Evolutionary conservation across 1,284 basidiomycete species (phyloP), one percentile per base, ranked within the genome.

Genomic region (Laetiporus sulphureus): DNA sequence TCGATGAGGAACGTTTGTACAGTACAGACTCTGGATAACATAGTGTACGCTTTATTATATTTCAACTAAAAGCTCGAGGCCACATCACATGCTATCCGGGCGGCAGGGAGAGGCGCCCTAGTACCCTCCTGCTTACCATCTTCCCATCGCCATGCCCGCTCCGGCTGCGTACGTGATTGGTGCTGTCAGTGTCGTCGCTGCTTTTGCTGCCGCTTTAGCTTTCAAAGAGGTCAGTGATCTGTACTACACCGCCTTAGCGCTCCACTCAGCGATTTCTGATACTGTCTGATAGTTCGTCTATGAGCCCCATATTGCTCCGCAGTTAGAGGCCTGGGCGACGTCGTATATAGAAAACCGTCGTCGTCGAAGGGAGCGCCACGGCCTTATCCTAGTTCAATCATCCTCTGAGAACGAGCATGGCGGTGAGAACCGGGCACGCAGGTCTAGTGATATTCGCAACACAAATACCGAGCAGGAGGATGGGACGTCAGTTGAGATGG

Each of bases 271-370:
- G n/a, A n/a, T n/a, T 25, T 25, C 34, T 38, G 8, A 20, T 36
- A 22, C 7, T 34, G 22, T 34, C 18, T 39, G 38, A 35, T 40
- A 80, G 77, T 73, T 72, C 44, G 66, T 81, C n/a, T 80, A 76
- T 40, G 77, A 80, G 45, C 78, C 78, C 3, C 76, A 78, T 47
- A 66, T 80, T 38, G 76, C 77, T 24, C 77, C 77, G 0, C 67
- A 57, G 32, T 6, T 79, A 15, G 70, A 74, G 51, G 64, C 61
- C 49, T 79, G 74, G 76, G 69, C 65, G 2, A 70, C 73, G 47
- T 59, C 64, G 3, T 72, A 68, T 45, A 38, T 71, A 12, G 65
- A 66, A 13, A 58, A 59, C 18, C 66, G 72, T 13, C 57, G 65
- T 20, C 64, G 27, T 51, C 52, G 32, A 57, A 51, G 47, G 6